Percentiles rank a stretch among this genome's conserved stretches.
phyloP scores from a whole-genome alignment of 148 eudicot species.

The Selenicereus undatus region DNA sequence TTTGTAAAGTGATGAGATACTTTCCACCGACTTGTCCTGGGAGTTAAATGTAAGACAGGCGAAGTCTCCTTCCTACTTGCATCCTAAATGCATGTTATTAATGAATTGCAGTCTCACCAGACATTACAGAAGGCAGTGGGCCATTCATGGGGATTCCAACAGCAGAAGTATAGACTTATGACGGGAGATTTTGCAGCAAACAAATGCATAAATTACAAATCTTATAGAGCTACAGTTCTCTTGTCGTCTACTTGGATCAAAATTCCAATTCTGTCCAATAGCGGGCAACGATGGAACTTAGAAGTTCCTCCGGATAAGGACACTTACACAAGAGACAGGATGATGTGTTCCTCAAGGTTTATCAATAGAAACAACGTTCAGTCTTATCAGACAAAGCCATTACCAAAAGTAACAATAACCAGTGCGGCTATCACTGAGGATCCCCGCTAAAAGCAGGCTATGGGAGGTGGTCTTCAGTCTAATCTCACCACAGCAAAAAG shows the following conservation, averaged over 20 bases:
- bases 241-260: not conserved
- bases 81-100: no score
- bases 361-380: not conserved
- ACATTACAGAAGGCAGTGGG: no score
- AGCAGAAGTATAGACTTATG: no score
- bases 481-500: not conserved
- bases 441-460: not conserved
- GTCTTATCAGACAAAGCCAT: not conserved
- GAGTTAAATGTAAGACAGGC: no score
- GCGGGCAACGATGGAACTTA: not conserved
- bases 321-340: not conserved
- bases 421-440: not conserved
- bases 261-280: not conserved
- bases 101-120: no score
- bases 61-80: no score
- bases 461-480: not conserved
- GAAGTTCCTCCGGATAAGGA: not conserved
- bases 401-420: not conserved
- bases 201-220: not conserved
- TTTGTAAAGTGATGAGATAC: no score
- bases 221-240: not conserved
- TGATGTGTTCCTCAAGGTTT: not conserved
- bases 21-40: no score
- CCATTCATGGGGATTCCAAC: no score
- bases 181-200: no score